Percentiles rank a stretch among this genome's conserved stretches.
These are phyloP conservation scores for Phylloporus arenicola DNA, from an alignment of 768 basidiomycete species.

Conservation along the genomic window DNA sequence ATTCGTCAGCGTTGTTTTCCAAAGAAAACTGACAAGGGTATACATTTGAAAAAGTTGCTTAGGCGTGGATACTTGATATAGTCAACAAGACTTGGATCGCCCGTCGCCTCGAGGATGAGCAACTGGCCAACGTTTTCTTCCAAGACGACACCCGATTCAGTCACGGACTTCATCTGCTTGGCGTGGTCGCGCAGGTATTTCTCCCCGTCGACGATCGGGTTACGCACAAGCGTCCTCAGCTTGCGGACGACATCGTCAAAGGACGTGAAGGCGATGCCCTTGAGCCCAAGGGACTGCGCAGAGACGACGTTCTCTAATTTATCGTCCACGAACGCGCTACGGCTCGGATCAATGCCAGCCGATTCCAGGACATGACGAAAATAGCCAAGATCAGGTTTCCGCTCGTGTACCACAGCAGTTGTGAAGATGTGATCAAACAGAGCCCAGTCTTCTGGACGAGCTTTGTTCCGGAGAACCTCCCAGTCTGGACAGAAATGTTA, in stretches of 20 bases:
- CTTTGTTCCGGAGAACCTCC: constrained; percentile 16
- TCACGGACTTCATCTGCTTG: constrained; percentile 17
- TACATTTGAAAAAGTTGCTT: constrained; percentile 21
- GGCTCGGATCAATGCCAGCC: constrained; percentile 15
- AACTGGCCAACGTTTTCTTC: constrained; percentile 21
- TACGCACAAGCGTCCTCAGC: constrained; percentile 13
- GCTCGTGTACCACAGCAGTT: constrained; percentile 14
- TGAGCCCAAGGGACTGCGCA: constrained; percentile 15
- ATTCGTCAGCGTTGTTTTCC: neutral
- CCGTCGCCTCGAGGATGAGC: constrained; percentile 18
- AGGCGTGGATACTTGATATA: constrained; percentile 17
- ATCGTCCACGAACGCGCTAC: constrained; percentile 22
- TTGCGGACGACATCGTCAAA: constrained; percentile 12
- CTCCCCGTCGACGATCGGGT: constrained; percentile 12
- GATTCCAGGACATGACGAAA: constrained; percentile 15
- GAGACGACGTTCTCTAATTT: constrained; percentile 21
- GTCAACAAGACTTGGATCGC: constrained; percentile 14
- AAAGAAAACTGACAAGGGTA: neutral
- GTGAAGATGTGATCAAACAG: constrained; percentile 20
- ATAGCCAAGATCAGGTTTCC: constrained; percentile 20
- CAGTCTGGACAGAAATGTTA: constrained; percentile 21
- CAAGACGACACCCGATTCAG: constrained; percentile 9
- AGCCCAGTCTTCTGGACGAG: constrained; percentile 10
- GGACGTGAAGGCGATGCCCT: no score
- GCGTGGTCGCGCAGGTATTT: constrained; percentile 11